Evolutionary conservation across 1,284 basidiomycete species (phyloP).

Genomic region (Pulveroboletus sp.): DNA sequence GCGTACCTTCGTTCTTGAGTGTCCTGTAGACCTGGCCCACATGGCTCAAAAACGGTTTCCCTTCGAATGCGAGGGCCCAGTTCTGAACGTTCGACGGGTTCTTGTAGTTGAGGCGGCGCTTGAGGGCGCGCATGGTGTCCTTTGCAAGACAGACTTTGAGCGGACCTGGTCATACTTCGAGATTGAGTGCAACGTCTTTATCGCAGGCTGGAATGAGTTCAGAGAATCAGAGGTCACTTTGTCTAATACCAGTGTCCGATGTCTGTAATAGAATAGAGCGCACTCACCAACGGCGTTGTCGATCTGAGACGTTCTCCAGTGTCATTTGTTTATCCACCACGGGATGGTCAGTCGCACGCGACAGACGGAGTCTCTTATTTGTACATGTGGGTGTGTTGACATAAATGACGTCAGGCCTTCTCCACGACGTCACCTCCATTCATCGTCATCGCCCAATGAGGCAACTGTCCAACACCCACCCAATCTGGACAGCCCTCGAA

Average conservation of each 20-base stretch:
- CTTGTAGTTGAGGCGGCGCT: conserved; percentile 85
- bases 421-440: too few relatives aligned
- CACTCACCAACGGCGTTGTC: conserved; percentile 72
- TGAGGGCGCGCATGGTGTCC: conserved; percentile 87
- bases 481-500: conserved; percentile 27
- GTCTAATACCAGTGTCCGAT: conserved; percentile 44
- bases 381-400: conserved; percentile 8
- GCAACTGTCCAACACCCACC: conserved; percentile 43
- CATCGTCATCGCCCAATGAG: too few relatives aligned
- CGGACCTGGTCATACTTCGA: conserved; percentile 98
- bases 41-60: conserved; percentile 72
- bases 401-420: background rate
- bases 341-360: background rate
- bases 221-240: conserved; percentile 94
- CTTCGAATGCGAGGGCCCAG: conserved; percentile 90
- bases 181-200: conserved; percentile 91
- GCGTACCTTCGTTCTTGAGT: conserved; percentile 35
- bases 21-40: conserved; percentile 78
- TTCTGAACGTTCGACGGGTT: conserved; percentile 98
- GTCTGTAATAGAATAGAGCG: background rate
- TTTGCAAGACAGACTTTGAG: conserved; percentile 85
- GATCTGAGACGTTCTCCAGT: conserved; percentile 75
- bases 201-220: conserved; percentile 72
- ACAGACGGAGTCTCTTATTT: conserved; percentile 3
- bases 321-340: conserved; percentile 50